Conservation (phyloP, 768 basidiomycete species). For the Austroboletus festivus region DNA sequence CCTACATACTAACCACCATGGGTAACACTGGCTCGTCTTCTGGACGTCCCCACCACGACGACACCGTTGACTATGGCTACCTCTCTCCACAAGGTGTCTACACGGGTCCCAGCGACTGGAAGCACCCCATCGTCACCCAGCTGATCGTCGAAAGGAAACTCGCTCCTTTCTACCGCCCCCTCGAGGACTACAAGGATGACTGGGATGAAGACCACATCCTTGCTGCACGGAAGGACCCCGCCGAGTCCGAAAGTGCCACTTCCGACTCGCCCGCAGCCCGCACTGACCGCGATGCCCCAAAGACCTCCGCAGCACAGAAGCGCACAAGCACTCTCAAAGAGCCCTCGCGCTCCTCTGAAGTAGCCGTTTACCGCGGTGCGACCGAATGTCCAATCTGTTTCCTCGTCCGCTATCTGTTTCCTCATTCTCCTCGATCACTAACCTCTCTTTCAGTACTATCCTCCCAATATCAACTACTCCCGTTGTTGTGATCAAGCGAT, state of each 20-base stretch:
- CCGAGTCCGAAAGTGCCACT: conserved; percentile 48
- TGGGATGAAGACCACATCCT: conserved; percentile 91
- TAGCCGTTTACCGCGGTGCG: conserved; percentile 77
- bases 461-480: conserved; percentile 94
- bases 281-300: conserved; percentile 30
- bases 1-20: conserved; percentile 42
- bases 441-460: conserved; percentile 75
- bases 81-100: conserved; percentile 85
- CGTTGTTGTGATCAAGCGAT: conserved; percentile 98
- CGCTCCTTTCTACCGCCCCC: conserved; percentile 93
- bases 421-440: conserved; percentile 14
- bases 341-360: conserved; percentile 62
- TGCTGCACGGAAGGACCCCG: conserved; percentile 69
- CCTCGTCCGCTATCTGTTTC: conserved; percentile 60
- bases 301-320: conserved; percentile 39
- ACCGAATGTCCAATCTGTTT: conserved; percentile 98
- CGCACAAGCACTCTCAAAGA: conserved; percentile 63
- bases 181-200: conserved; percentile 86
- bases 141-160: conserved; percentile 85
- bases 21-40: conserved; percentile 81
- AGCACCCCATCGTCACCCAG: conserved; percentile 80
- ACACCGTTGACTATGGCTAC: conserved; percentile 79
- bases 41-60: conserved; percentile 71
- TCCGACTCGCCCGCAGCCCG: conserved; percentile 33
- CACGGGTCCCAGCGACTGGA: conserved; percentile 84